Evolutionary conservation across 2,329 filamentous ascomycete species (phyloP).

Genomic region (Paraphoma sp.): DNA sequence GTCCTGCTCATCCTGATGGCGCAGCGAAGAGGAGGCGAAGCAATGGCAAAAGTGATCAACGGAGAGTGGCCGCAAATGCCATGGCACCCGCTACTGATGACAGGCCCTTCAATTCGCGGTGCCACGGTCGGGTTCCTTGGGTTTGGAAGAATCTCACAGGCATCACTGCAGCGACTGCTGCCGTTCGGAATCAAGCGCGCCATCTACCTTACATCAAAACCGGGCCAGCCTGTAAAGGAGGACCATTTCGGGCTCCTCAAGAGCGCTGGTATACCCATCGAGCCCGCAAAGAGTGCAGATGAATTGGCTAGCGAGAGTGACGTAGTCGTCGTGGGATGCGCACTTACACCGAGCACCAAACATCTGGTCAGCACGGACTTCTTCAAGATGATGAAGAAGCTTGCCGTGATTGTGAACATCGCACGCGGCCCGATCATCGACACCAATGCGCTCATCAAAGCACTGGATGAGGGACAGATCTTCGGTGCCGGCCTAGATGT

Average conservation of each 20-base stretch:
- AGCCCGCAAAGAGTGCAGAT: conserved; percentile 23
- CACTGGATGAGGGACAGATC: conserved; percentile 58
- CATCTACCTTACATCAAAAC: conserved; percentile 34
- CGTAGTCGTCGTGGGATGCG: conserved; percentile 37
- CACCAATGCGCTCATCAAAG: conserved; percentile 59
- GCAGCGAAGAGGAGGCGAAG: conserved; percentile 36
- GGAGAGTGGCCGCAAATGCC: conserved; percentile 41
- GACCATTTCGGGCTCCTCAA: conserved; percentile 31
- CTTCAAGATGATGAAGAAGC: conserved; percentile 59
- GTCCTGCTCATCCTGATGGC: conserved; percentile 44
- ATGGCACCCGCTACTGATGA: conserved; percentile 40
- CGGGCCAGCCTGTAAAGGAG: conserved; percentile 29
- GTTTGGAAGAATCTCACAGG: conserved; percentile 39
- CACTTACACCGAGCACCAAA: conserved; percentile 33
- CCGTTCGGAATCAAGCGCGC: conserved; percentile 33
- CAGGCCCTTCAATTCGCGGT: conserved; percentile 32
- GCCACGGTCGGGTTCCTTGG: conserved; percentile 36
- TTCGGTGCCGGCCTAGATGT: conserved; percentile 63
- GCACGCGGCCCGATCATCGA: conserved; percentile 63
- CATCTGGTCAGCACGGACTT: conserved; percentile 35
- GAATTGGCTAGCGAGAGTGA: conserved; percentile 40
- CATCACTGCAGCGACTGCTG: conserved; percentile 31
- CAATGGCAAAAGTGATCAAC: conserved; percentile 28
- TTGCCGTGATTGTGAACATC: conserved; percentile 63
- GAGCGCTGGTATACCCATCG: conserved; percentile 23